Conservation (phyloP, 306 rosid species). For the Dicorynia guianensis region DNA sequence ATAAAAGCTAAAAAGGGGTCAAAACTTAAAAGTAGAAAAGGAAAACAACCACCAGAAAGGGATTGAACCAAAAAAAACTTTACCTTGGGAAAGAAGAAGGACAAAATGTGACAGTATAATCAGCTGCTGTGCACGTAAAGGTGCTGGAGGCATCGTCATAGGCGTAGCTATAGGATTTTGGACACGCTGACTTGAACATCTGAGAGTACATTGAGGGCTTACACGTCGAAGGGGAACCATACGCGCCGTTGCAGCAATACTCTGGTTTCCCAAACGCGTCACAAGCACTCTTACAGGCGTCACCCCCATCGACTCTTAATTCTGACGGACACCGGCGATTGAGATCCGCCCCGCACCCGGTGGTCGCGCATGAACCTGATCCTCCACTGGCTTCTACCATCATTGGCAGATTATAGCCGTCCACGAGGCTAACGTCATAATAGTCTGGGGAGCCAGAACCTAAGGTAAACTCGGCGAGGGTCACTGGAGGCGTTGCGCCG, state of each 20-base stretch:
- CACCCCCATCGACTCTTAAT: constrained; percentile 63
- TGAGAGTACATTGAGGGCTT: constrained; percentile 70
- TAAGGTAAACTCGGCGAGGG: constrained; percentile 83
- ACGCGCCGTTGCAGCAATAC: constrained; percentile 78
- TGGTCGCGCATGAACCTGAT: constrained; percentile 63
- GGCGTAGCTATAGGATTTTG: constrained; percentile 82
- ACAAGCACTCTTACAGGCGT: constrained; percentile 88
- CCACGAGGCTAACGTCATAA: constrained; percentile 93
- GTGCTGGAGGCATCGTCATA: constrained; percentile 81
- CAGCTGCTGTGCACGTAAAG: constrained; percentile 74
- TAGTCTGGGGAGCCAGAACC: constrained; percentile 63
- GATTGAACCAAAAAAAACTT: neutral
- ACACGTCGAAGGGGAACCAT: constrained; percentile 65
- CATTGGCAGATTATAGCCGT: constrained; percentile 86
- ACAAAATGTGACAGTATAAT: constrained; percentile 80
- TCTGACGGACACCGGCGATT: constrained; percentile 79
- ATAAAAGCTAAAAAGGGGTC: too few relatives aligned
- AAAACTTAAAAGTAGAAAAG: too few relatives aligned
- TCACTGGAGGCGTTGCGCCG: constrained; percentile 83
- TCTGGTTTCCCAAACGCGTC: constrained; percentile 75
- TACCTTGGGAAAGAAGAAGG: constrained; percentile 75
- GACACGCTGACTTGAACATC: constrained; percentile 83
- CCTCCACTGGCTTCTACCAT: constrained; percentile 69
- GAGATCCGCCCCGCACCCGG: constrained; percentile 74
- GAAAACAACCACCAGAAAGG: too few relatives aligned